Evolutionary conservation across 2,329 filamentous ascomycete species (phyloP).

Genomic region (Elsinoe fawcettii): DNA sequence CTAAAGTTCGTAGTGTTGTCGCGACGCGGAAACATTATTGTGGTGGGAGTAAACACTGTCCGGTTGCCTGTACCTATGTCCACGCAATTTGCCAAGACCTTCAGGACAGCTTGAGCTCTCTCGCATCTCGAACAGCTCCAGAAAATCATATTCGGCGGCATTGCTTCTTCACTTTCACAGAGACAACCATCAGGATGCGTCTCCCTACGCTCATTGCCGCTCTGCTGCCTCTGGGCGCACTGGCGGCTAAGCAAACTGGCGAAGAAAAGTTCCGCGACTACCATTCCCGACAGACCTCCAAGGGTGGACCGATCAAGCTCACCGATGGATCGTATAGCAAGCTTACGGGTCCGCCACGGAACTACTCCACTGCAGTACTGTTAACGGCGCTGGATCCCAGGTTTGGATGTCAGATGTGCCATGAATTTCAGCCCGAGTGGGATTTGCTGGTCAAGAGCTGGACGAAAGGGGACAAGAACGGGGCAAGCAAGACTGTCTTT

Average conservation of each 20-base stretch:
- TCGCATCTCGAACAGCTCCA: background rate
- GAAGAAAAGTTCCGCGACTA: constrained; percentile 62
- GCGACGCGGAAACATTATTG: background rate
- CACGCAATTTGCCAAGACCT: background rate
- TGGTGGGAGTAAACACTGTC: background rate
- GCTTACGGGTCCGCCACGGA: constrained; percentile 67
- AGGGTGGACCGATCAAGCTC: constrained; percentile 62
- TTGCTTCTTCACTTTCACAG: background rate
- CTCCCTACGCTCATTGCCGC: constrained; percentile 57
- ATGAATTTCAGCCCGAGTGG: constrained; percentile 92
- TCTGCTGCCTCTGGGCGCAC: constrained; percentile 51
- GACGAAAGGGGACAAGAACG: constrained; percentile 72
- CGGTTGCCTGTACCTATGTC: background rate
- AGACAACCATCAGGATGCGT: constrained; percentile 51
- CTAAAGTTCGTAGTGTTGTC: background rate
- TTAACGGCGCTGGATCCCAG: constrained; percentile 78
- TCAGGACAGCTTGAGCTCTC: constrained; percentile 16
- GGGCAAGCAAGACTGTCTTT: constrained; percentile 66
- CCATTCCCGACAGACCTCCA: constrained; percentile 58
- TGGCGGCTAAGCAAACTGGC: constrained; percentile 56
- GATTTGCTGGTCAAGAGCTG: constrained; percentile 79
- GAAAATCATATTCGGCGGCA: background rate
- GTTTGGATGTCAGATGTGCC: constrained; percentile 79
- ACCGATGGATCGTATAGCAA: constrained; percentile 67
- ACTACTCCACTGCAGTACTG: constrained; percentile 76